A percentile compares a stretch with the other conserved stretches of the same genome.
Evolutionary conservation across 2,329 filamentous ascomycete species (phyloP).

Genomic region (Monilinia vaccinii-corymbosi): DNA sequence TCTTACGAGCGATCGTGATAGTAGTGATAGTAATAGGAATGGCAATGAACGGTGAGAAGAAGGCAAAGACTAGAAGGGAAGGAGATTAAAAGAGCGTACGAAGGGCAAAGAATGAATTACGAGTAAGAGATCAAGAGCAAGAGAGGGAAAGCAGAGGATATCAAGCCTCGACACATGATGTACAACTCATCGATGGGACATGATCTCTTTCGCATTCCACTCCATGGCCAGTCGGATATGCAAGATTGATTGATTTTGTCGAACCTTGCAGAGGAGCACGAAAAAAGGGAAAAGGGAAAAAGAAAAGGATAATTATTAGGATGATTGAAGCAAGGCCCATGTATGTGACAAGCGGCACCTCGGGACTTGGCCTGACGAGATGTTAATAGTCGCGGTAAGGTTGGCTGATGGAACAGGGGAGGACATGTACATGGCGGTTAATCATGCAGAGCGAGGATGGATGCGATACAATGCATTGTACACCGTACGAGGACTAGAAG

Average conservation of each 20-base stretch:
- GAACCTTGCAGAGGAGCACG: too few species aligned
- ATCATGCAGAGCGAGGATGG: too few species aligned
- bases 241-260: slow-evolving; percentile 1
- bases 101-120: neutral
- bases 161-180: slow-evolving; percentile 1
- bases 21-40: neutral
- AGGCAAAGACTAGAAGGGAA: neutral
- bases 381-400: too few species aligned
- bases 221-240: neutral
- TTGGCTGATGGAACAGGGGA: too few species aligned
- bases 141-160: slow-evolving; percentile 10
- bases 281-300: too few species aligned
- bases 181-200: slow-evolving; percentile 11
- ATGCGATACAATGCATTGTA: too few species aligned
- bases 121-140: slow-evolving; percentile 7
- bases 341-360: neutral
- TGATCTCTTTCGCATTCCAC: neutral
- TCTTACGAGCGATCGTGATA: neutral
- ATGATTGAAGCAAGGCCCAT: neutral
- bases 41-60: neutral
- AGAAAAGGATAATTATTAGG: too few species aligned
- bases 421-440: too few species aligned
- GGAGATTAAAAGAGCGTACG: neutral
- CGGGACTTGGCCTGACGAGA: too few species aligned
- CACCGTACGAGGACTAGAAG: neutral